phyloP scores from a whole-genome alignment of 768 basidiomycete species.

The Clitopilus hobsonii region DNA sequence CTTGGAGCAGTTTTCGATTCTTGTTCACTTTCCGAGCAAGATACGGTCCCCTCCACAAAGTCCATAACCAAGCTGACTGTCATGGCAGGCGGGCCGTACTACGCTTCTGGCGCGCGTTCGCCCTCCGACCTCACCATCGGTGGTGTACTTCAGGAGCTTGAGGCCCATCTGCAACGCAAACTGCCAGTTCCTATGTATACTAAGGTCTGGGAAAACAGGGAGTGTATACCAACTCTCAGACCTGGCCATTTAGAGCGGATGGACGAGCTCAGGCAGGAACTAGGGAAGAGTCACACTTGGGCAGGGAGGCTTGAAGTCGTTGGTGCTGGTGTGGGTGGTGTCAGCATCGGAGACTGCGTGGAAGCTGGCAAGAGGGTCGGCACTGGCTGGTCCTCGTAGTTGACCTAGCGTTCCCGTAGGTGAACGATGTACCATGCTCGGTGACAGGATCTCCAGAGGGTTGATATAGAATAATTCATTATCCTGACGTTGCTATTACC shows the following conservation, averaged over 20 bases:
- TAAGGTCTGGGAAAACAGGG: constrained; percentile 45
- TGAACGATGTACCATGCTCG: too few species aligned
- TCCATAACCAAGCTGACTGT: constrained; percentile 75
- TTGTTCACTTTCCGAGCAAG: constrained; percentile 61
- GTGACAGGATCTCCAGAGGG: too few species aligned
- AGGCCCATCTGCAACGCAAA: constrained; percentile 36
- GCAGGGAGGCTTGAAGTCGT: constrained; percentile 53
- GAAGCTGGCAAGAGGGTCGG: constrained; percentile 64
- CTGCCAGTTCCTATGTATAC: constrained; percentile 56
- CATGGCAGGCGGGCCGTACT: constrained; percentile 85
- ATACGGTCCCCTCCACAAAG: constrained; percentile 12
- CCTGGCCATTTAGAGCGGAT: constrained; percentile 74
- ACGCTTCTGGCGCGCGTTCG: constrained; percentile 19
- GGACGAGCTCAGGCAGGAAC: constrained; percentile 43
- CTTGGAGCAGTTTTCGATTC: constrained; percentile 93
- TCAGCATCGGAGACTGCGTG: constrained; percentile 85
- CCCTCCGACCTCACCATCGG: constrained; percentile 16
- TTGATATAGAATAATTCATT: too few species aligned
- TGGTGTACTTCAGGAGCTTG: constrained; percentile 31
- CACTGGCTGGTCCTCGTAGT: constrained; percentile 27
- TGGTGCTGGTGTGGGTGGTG: constrained; percentile 85
- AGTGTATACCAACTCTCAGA: constrained; percentile 76
- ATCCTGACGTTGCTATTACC: too few species aligned
- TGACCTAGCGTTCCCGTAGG: too few species aligned
- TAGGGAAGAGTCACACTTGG: constrained; percentile 35